Base-by-base conservation (phyloP, 352 stramenopile genomes). In the Phytopythium delawarense region DNA sequence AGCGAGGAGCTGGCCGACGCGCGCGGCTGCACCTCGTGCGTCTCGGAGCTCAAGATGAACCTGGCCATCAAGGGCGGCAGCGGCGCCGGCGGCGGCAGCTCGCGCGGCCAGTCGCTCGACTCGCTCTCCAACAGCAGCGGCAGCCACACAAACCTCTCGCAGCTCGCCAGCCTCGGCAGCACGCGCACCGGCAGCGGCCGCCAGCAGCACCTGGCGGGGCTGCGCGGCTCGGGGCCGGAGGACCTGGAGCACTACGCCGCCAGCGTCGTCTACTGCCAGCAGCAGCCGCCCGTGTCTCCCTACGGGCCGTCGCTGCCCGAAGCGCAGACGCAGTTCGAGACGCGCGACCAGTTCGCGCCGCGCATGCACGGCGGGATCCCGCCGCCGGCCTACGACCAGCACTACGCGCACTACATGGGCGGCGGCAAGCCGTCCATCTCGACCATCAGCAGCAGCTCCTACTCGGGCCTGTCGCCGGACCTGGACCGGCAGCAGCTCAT, bases 361-460 rank as follows among this genome's bases (percentile, higher is more conserved):
- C 37, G 55, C 25, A 7, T 35, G 12, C 8, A 37, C 25, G 49
- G 28, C 28, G 28, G 28, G 28, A 4, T 42, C 2, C 40, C 32
- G 44, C 49, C 30, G 40, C 49, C 57, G 16, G 44, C 67, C 34
- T 59, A 74, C 56, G 61, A 66, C n/a, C 62, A 59, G 21, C 44
- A 59, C 2, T 63, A 66, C 28, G 59, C 62, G 34, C 57, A 32
- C 28, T 66, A 70, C 50, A 44, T 59, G 32, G 28, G 52, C n/a
- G 28, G 52, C 25, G 59, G 67, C n/a, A 71, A 67, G 35, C 64
- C 74, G 63, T 84, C 74, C 39, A 72, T 84, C 51, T 87, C 78
- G 32, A 80, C 73, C 7, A 76, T 74, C 30, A 84, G 74, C 54
- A 84, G 69, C 57, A 71, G 51, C 20, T 75, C 75, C 23, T 81